Evolutionary conservation across 768 basidiomycete species (phyloP).

Genomic region (Mycena pura): DNA sequence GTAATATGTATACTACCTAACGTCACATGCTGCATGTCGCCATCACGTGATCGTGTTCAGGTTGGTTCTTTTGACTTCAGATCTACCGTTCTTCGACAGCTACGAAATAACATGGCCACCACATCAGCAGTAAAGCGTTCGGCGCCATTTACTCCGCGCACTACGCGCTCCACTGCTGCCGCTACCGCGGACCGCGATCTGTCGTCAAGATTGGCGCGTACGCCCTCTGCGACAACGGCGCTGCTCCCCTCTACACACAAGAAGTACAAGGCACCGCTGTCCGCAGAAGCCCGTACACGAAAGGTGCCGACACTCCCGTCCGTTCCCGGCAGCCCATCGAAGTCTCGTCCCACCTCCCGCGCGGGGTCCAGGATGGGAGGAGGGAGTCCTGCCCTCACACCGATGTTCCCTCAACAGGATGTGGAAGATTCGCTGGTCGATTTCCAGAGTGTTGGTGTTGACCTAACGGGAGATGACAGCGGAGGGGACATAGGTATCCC

Average conservation of each 20-base stretch:
- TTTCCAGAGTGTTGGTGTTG: slow-evolving; percentile 72
- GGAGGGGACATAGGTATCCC: slow-evolving; percentile 33
- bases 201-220: slow-evolving; percentile 15
- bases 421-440: slow-evolving; percentile 78
- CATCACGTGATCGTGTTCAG: neutral
- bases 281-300: slow-evolving; percentile 45
- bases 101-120: neutral
- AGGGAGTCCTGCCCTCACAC: slow-evolving; percentile 10
- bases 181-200: slow-evolving; percentile 16
- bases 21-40: no score
- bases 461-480: slow-evolving; percentile 57
- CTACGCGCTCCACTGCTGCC: slow-evolving; percentile 10
- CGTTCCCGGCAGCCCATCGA: slow-evolving; percentile 28
- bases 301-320: slow-evolving; percentile 16
- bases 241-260: slow-evolving; percentile 53
- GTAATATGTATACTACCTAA: no score
- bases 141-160: slow-evolving; percentile 22
- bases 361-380: slow-evolving; percentile 23
- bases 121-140: slow-evolving; percentile 19
- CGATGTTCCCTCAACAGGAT: slow-evolving; percentile 36
- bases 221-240: slow-evolving; percentile 5
- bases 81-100: neutral
- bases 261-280: slow-evolving; percentile 73
- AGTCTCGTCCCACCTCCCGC: slow-evolving; percentile 30
- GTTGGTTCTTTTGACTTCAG: neutral